phyloP scores from a whole-genome alignment of 139 green algal species.

The Diplosphaera chodatii region DNA sequence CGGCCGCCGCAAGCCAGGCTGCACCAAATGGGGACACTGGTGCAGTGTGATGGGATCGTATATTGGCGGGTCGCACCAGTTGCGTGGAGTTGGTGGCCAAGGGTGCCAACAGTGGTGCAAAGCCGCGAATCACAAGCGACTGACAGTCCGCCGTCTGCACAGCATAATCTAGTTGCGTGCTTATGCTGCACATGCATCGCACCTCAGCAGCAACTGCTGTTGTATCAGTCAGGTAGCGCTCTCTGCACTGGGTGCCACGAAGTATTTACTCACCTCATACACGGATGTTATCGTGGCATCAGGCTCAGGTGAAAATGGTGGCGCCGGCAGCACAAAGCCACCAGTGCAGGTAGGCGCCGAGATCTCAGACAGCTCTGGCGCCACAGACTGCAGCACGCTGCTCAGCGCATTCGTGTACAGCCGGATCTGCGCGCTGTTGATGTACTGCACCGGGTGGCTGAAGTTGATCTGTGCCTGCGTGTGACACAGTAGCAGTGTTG shows the following conservation, averaged over 20 bases:
- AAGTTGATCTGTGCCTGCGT: neutral
- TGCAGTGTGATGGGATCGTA: too few species aligned
- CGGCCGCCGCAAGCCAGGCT: too few species aligned
- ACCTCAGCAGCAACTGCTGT: too few species aligned
- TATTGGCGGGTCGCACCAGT: neutral
- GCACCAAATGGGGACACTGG: too few species aligned
- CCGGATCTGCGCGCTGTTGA: neutral
- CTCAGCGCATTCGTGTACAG: neutral
- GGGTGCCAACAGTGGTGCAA: neutral
- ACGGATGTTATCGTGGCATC: neutral
- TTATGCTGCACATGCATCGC: too few species aligned
- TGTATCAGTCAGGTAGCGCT: too few species aligned
- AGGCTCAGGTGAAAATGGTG: neutral
- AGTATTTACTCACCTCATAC: neutral
- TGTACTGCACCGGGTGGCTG: constrained; percentile 1
- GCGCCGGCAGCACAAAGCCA: neutral
- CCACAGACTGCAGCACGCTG: neutral
- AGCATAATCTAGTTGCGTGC: too few species aligned
- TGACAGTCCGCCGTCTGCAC: neutral
- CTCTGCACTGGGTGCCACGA: too few species aligned
- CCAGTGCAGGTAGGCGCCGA: neutral
- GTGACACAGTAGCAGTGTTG: too few species aligned
- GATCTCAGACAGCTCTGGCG: neutral
- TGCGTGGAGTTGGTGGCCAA: neutral
- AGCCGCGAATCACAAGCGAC: neutral